These are phyloP conservation scores for Calocybe gambosa DNA, from an alignment of 1,284 basidiomycete genomes.

Conservation along the genomic window DNA sequence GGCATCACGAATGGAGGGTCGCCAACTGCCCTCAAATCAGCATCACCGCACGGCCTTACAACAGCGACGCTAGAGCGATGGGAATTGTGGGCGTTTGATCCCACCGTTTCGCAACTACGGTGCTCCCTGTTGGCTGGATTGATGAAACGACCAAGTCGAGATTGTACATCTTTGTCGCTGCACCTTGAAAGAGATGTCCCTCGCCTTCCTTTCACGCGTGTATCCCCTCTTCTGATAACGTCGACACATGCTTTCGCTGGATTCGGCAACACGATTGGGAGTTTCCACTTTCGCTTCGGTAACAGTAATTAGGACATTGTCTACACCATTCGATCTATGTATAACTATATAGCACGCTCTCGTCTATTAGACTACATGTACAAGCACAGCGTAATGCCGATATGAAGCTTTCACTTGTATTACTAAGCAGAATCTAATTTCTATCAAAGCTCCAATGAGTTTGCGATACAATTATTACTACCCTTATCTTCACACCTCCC, in stretches of 20 bases:
- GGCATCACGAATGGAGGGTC: slow-evolving; percentile 24
- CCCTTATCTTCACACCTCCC: too few species aligned
- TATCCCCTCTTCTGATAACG: slow-evolving; percentile 52
- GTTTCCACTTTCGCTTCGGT: slow-evolving; percentile 41
- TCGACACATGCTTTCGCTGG: slow-evolving; percentile 56
- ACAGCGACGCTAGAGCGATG: slow-evolving; percentile 64
- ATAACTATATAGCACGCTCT: slow-evolving; percentile 1
- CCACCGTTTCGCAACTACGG: slow-evolving; percentile 38
- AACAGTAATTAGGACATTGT: slow-evolving; percentile 1
- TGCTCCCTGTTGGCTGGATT: slow-evolving; percentile 48
- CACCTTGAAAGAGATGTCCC: slow-evolving; percentile 30
- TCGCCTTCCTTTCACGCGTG: slow-evolving; percentile 71
- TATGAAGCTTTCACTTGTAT: neutral
- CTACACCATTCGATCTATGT: slow-evolving; percentile 2
- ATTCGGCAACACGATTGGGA: slow-evolving; percentile 75
- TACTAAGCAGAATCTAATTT: too few species aligned
- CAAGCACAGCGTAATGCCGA: neutral
- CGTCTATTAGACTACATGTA: neutral
- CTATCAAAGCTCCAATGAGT: too few species aligned
- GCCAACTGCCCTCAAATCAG: slow-evolving; percentile 11
- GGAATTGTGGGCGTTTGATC: slow-evolving; percentile 76
- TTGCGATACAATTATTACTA: too few species aligned
- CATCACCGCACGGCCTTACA: slow-evolving; percentile 43
- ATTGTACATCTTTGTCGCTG: slow-evolving; percentile 21
- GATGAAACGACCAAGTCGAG: slow-evolving; percentile 15